These are phyloP conservation scores for Lantana camara DNA, from an alignment of 257 asterid genomes.

Conservation along the genomic window DNA sequence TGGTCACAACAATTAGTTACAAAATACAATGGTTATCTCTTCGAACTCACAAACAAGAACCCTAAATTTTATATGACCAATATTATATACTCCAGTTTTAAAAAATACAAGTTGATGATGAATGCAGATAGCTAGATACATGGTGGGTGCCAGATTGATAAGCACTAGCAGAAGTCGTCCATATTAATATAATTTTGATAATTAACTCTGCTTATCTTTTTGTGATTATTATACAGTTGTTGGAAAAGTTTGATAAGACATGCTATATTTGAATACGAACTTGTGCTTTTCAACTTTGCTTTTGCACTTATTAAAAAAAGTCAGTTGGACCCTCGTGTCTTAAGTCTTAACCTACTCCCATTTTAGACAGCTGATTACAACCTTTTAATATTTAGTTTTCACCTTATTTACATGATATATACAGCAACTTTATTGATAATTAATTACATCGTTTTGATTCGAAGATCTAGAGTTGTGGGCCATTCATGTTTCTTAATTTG, in stretches of 20 bases:
- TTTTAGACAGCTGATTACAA: not conserved
- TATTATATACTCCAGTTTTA: not conserved
- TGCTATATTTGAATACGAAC: slow-evolving; percentile 41
- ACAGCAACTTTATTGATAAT: not conserved
- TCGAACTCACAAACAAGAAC: no score
- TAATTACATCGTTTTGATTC: not conserved
- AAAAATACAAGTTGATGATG: not conserved
- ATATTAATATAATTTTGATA: slow-evolving; percentile 17
- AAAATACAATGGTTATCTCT: no score
- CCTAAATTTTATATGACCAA: no score
- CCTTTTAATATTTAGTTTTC: not conserved
- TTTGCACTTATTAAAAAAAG: slow-evolving; percentile 21
- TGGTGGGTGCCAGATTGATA: slow-evolving; percentile 43
- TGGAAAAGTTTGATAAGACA: slow-evolving; percentile 33
- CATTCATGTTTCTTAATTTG: no score
- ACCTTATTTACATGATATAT: slow-evolving; percentile 19
- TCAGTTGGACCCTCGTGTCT: slow-evolving; percentile 22
- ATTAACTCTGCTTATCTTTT: slow-evolving; percentile 37
- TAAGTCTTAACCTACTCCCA: slow-evolving; percentile 10
- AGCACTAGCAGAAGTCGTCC: no score
- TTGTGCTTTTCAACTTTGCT: slow-evolving; percentile 33
- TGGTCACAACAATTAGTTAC: no score
- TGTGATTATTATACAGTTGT: not conserved
- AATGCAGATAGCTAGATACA: not conserved
- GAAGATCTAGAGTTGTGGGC: not conserved